These are phyloP conservation scores for Nakazawaea siamensis DNA, from an alignment of 805 yeast species.

Conservation along the genomic window DNA sequence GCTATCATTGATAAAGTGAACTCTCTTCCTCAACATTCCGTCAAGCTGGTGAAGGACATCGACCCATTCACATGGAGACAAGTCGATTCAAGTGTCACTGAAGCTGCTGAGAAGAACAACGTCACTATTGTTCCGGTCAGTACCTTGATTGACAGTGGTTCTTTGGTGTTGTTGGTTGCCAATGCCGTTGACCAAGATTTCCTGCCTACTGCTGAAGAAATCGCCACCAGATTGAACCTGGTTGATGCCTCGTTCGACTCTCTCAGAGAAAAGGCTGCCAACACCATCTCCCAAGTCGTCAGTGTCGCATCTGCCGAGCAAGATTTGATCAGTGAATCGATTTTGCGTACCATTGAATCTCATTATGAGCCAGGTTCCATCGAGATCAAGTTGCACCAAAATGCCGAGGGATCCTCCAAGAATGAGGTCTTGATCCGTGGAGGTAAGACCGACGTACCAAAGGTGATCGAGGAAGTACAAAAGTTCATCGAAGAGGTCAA, in stretches of 20 bases:
- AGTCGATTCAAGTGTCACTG: constrained; percentile 32
- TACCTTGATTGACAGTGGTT: constrained; percentile 28
- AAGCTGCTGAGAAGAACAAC: constrained; percentile 34
- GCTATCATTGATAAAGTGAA: constrained; percentile 70
- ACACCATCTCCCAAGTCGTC: constrained; percentile 43
- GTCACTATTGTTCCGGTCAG: constrained; percentile 58
- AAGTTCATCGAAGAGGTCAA: constrained; percentile 40
- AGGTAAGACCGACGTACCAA: constrained; percentile 49
- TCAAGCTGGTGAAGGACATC: constrained; percentile 52
- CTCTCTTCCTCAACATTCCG: constrained; percentile 57
- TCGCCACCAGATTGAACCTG: constrained; percentile 40
- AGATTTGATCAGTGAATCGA: constrained; percentile 44
- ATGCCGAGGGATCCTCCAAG: constrained; percentile 27
- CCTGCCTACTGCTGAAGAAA: constrained; percentile 58
- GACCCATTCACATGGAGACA: constrained; percentile 49
- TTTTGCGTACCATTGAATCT: constrained; percentile 32
- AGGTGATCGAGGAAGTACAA: constrained; percentile 43
- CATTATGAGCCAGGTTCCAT: constrained; percentile 23
- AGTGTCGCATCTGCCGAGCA: constrained; percentile 49
- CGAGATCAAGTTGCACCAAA: constrained; percentile 42
- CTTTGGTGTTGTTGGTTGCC: constrained; percentile 47
- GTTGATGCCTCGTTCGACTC: constrained; percentile 48
- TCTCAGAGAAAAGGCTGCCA: constrained; percentile 49
- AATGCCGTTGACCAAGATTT: constrained; percentile 55
- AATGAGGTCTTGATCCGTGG: constrained; percentile 67